A percentile compares a stretch with the other conserved stretches of the same genome.
Evolutionary conservation across 768 basidiomycete species (phyloP).

Genomic region (Termitomyces sp.): DNA sequence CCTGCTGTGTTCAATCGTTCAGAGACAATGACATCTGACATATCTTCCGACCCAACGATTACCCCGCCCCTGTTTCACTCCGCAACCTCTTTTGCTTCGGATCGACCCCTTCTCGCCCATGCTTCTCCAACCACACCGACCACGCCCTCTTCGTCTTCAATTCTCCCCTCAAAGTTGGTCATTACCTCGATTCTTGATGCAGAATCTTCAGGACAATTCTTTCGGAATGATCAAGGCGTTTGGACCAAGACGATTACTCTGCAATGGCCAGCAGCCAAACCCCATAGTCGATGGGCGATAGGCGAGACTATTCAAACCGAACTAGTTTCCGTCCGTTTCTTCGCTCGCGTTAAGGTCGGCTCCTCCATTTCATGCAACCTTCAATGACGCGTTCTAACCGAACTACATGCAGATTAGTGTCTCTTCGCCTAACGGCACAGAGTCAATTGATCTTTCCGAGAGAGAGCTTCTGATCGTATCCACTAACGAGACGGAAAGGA

Average conservation of each 20-base stretch:
- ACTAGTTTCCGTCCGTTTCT: constrained; percentile 62
- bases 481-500: constrained; percentile 65
- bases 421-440: constrained; percentile 53
- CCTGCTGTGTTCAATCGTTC: constrained; percentile 7
- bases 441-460: constrained; percentile 65
- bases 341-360: constrained; percentile 61
- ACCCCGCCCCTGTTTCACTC: constrained; percentile 30
- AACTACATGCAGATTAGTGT: constrained; percentile 34
- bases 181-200: constrained; percentile 49
- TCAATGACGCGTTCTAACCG: constrained; percentile 11
- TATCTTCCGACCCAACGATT: constrained; percentile 36
- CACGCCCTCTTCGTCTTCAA: constrained; percentile 14
- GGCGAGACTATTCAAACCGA: constrained; percentile 72
- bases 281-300: constrained; percentile 69
- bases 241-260: constrained; percentile 63
- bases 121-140: constrained; percentile 14
- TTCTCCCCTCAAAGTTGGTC: constrained; percentile 32
- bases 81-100: constrained; percentile 21
- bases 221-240: constrained; percentile 47
- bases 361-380: constrained; percentile 9
- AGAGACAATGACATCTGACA: constrained; percentile 19
- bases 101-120: constrained; percentile 21
- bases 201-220: constrained; percentile 55
- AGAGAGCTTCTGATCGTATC: constrained; percentile 62
- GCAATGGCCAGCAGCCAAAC: constrained; percentile 67